Percentiles rank a stretch among this genome's conserved stretches.
Conservation (phyloP, 148 eudicot genomes). For the Salicornia ramosissima region DNA sequence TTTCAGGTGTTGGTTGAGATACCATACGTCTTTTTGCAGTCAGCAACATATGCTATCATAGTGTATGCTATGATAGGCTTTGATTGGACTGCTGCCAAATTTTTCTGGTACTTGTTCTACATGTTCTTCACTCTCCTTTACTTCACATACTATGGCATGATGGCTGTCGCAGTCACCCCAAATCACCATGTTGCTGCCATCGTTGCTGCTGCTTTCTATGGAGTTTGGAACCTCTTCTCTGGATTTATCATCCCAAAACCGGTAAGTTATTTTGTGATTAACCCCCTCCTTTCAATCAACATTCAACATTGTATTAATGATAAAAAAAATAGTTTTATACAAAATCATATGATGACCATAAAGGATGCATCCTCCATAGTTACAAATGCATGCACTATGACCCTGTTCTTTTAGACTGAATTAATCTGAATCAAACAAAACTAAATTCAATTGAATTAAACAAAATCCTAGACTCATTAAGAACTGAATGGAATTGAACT, state of each 20-base stretch:
- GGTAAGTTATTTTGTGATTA: slow-evolving; percentile 31
- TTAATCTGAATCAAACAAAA: too few relatives aligned
- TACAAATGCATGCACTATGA: too few relatives aligned
- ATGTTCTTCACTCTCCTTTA: slow-evolving; percentile 59
- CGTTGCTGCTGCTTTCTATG: slow-evolving; percentile 41
- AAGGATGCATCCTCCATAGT: too few relatives aligned
- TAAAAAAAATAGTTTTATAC: too few relatives aligned
- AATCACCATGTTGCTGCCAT: slow-evolving; percentile 57
- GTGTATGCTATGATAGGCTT: slow-evolving; percentile 75
- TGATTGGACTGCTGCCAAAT: slow-evolving; percentile 63
- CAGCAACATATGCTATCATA: slow-evolving; percentile 43
- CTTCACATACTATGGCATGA: slow-evolving; percentile 72
- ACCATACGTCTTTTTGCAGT: slow-evolving; percentile 54
- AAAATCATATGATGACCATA: too few relatives aligned
- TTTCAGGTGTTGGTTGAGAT: slow-evolving; percentile 59
- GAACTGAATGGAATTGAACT: too few relatives aligned
- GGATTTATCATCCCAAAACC: slow-evolving; percentile 62
- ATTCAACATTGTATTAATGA: too few relatives aligned
- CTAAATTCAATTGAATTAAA: too few relatives aligned
- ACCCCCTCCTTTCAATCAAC: background rate
- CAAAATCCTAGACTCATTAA: too few relatives aligned
- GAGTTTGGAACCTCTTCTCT: slow-evolving; percentile 57
- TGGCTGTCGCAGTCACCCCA: slow-evolving; percentile 62
- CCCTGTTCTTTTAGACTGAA: too few relatives aligned
- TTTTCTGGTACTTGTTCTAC: slow-evolving; percentile 65